These are phyloP conservation scores for Populus euphratica DNA, from an alignment of 345 rosid species.

Conservation along the genomic window DNA sequence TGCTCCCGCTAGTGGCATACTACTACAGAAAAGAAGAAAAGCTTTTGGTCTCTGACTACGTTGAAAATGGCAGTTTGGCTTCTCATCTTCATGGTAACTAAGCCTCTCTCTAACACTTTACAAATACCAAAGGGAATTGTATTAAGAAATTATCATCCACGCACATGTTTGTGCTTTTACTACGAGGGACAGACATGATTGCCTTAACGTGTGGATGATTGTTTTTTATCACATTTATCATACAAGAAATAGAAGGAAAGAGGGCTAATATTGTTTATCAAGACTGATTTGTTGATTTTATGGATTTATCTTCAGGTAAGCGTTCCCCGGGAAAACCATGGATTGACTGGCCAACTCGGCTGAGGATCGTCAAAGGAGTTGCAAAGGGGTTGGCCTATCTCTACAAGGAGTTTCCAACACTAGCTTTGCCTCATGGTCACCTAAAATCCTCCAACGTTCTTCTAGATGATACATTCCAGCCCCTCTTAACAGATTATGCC, in stretches of 20 bases:
- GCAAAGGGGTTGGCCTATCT: constrained; percentile 66
- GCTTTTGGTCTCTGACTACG: constrained; percentile 65
- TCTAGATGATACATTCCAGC: constrained; percentile 48
- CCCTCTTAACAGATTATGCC: constrained; percentile 60
- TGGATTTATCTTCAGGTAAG: constrained; percentile 35
- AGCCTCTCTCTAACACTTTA: background rate
- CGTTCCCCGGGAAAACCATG: constrained; percentile 41
- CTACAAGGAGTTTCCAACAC: constrained; percentile 44
- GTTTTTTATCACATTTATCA: too few species aligned
- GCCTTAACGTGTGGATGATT: background rate
- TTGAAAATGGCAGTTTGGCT: constrained; percentile 71
- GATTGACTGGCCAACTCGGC: constrained; percentile 70
- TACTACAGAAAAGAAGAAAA: constrained; percentile 77
- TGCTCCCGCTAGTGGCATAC: constrained; percentile 65
- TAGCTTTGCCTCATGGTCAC: constrained; percentile 72
- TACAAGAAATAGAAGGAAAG: background rate
- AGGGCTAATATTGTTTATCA: too few species aligned
- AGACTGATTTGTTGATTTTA: background rate
- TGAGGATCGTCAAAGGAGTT: constrained; percentile 78
- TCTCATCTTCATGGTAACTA: constrained; percentile 64
- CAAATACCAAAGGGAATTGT: background rate
- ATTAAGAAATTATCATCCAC: background rate
- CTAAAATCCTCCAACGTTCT: constrained; percentile 84
- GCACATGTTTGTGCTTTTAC: too few species aligned
- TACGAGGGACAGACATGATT: too few species aligned